phyloP scores from a whole-genome alignment of 495 filamentous ascomycete species.

The Penicillium canariense region DNA sequence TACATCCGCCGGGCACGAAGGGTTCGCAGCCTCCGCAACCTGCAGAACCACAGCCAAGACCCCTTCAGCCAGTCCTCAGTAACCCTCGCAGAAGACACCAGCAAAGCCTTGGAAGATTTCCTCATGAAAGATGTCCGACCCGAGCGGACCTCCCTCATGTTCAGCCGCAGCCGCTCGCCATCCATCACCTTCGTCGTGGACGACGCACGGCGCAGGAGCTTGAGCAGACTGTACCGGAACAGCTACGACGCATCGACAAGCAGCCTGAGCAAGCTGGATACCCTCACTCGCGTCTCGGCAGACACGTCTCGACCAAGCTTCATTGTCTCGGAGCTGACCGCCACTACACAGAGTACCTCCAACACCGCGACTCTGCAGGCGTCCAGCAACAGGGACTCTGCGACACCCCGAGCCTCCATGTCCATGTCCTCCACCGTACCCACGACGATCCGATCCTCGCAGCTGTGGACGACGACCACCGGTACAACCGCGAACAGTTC shows the following conservation, averaged over 20 bases:
- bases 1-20: conserved; percentile 8
- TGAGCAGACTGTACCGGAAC: conserved; percentile 1
- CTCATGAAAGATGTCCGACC: conserved; percentile 25
- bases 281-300: conserved; percentile 6
- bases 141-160: conserved; percentile 30
- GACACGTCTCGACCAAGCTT: conserved; percentile 6
- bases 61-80: conserved; percentile 19
- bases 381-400: neutral
- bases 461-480: conserved; percentile 14
- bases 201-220: conserved; percentile 7
- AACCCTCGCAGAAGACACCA: conserved; percentile 18
- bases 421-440: neutral
- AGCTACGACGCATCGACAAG: conserved; percentile 10
- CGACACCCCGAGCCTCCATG: conserved; percentile 1
- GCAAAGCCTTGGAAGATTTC: conserved; percentile 18
- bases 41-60: conserved; percentile 6
- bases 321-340: conserved; percentile 1
- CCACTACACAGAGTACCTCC: neutral
- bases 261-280: conserved; percentile 13
- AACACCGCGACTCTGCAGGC: neutral
- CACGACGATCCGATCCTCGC: conserved; percentile 8
- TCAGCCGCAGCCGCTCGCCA: conserved; percentile 27
- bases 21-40: neutral
- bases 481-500: neutral
- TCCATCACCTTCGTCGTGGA: conserved; percentile 24